Percentiles rank a stretch among this genome's conserved stretches.
Conservation (phyloP, 768 basidiomycete species). For the Lepiota venenata region DNA sequence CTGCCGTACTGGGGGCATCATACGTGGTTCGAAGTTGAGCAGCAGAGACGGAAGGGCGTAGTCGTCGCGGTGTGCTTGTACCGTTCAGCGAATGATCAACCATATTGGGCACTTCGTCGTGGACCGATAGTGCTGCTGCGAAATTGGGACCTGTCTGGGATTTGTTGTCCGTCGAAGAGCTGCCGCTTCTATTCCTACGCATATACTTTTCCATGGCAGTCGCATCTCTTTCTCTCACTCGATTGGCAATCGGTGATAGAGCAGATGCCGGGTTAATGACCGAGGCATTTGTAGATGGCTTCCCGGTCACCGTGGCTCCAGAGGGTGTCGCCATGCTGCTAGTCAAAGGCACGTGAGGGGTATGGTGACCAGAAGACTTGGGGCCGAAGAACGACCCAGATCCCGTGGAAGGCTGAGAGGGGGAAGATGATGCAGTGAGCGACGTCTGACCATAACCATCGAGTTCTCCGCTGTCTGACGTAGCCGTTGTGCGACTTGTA, state of each 20-base stretch:
- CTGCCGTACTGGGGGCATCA: constrained; percentile 28
- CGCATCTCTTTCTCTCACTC: constrained; percentile 81
- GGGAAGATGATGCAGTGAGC: constrained; percentile 58
- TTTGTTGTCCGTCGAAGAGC: constrained; percentile 69
- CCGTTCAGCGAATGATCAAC: constrained; percentile 45
- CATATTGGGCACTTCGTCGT: constrained; percentile 52
- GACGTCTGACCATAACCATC: constrained; percentile 54
- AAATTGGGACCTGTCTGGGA: constrained; percentile 54
- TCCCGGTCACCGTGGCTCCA: background rate
- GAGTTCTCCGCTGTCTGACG: constrained; percentile 70
- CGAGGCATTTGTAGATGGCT: background rate
- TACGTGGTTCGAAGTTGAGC: constrained; percentile 63
- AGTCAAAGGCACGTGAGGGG: constrained; percentile 26
- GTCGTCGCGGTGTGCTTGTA: constrained; percentile 53
- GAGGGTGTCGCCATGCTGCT: constrained; percentile 28
- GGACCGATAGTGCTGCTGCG: constrained; percentile 49
- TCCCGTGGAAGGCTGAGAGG: constrained; percentile 49
- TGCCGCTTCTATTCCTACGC: constrained; percentile 78
- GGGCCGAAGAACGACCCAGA: constrained; percentile 41
- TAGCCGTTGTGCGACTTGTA: constrained; percentile 71
- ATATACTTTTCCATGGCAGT: constrained; percentile 88
- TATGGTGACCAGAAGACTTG: constrained; percentile 21
- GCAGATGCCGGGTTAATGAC: constrained; percentile 36
- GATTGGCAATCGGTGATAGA: constrained; percentile 74
- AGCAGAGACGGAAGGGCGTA: constrained; percentile 76